Evolutionary conservation across 2,329 filamentous ascomycete genomes (phyloP), one percentile per base, ranked within the genome.

Genomic region (Xylariaceae sp.): DNA sequence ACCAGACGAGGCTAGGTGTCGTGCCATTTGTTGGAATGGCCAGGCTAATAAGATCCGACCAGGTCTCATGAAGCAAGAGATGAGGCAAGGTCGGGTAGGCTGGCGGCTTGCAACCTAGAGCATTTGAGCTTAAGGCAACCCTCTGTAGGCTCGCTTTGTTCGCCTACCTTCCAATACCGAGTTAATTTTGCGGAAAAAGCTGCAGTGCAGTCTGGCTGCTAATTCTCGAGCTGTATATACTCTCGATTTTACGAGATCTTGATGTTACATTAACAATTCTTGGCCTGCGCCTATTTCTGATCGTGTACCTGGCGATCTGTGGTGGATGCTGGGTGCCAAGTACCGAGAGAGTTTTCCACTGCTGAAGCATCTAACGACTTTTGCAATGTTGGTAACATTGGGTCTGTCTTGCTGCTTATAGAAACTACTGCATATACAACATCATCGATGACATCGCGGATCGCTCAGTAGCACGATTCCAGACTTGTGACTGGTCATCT

Each of bases 401-500:
- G 3, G 26, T 33, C 17, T 26, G 17, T 41, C 16, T 29, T n/a
- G n/a, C n/a, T n/a, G n/a, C n/a, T n/a, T n/a, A n/a, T n/a, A n/a
- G n/a, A n/a, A n/a, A n/a, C n/a, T n/a, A n/a, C n/a, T n/a, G n/a
- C n/a, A n/a, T n/a, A n/a, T n/a, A n/a, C n/a, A n/a, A n/a, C n/a
- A n/a, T 23, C 17, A 5, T 41, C 21, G 39, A 2, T 24, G 21
- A 54, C n/a, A 31, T 24, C 11, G 23, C 31, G n/a, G 17, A 36
- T 16, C 24, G 17, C 26, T 24, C 12, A 49, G 34, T 31, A 39
- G 28, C 29, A 41, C 26, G 37, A 45, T 39, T 17, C 37, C 44
- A 12, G 40, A 12, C 40, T 39, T 47, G 23, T 23, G 34, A 52
- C 55, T 49, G 44, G 51, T 44, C 26, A 43, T 41, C 23, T 34